phyloP scores from a whole-genome alignment of 2,329 filamentous ascomycete genomes.

The Claviceps pusilla region DNA sequence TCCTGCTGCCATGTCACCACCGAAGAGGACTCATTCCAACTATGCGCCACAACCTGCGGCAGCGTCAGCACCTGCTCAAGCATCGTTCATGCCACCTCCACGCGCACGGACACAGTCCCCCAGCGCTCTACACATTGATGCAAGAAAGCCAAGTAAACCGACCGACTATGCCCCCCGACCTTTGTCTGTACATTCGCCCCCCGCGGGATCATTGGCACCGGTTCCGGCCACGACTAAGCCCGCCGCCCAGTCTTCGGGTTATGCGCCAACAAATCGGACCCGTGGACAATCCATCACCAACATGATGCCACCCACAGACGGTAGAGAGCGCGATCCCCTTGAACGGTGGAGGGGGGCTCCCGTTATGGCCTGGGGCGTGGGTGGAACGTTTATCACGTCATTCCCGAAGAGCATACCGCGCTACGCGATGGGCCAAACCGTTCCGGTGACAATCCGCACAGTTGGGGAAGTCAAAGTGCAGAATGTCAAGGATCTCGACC shows the following conservation, averaged over 20 bases:
- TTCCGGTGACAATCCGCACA: slow-evolving; percentile 66
- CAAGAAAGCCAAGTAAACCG: slow-evolving; percentile 16
- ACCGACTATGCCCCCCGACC: slow-evolving; percentile 36
- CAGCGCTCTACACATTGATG: slow-evolving; percentile 26
- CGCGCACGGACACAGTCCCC: slow-evolving; percentile 51
- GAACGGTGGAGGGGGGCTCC: slow-evolving; percentile 85
- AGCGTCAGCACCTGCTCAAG: slow-evolving; percentile 17
- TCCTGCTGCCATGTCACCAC: slow-evolving; percentile 35
- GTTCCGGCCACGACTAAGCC: slow-evolving; percentile 14
- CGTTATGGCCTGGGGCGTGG: slow-evolving; percentile 75
- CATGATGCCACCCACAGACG: slow-evolving; percentile 48
- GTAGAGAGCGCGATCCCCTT: slow-evolving; percentile 58
- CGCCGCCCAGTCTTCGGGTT: slow-evolving; percentile 10
- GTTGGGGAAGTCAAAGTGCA: slow-evolving; percentile 71
- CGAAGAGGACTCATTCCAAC: slow-evolving; percentile 37
- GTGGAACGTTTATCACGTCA: slow-evolving; percentile 64
- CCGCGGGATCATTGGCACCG: slow-evolving; percentile 11
- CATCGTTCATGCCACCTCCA: slow-evolving; percentile 37
- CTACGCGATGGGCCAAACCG: slow-evolving; percentile 58
- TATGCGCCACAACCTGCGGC: slow-evolving; percentile 30
- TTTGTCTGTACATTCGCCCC: slow-evolving; percentile 33
- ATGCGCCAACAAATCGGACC: slow-evolving; percentile 23
- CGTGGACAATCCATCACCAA: slow-evolving; percentile 41
- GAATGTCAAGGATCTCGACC: slow-evolving; percentile 57
- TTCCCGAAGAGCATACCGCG: slow-evolving; percentile 83